Conservation (phyloP, 2,329 filamentous ascomycete species). For the Diaporthe sp. region DNA sequence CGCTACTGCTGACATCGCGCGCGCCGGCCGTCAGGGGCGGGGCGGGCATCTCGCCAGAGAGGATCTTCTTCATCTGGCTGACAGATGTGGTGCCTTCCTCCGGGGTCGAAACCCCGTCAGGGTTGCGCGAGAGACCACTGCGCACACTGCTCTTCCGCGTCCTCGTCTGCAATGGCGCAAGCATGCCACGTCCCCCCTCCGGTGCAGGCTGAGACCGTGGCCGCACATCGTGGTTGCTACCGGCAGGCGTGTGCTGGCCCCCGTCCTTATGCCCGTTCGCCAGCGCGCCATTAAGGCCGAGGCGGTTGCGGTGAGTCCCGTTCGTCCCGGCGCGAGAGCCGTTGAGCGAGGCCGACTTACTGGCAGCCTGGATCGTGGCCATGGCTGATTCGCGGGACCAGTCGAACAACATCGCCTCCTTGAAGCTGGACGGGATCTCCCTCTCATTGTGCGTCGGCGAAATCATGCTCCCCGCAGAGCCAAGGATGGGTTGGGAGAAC, state of each 20-base stretch:
- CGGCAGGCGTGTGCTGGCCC: slow-evolving; percentile 59
- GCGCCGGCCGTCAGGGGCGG: slow-evolving; percentile 59
- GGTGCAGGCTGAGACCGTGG: slow-evolving; percentile 60
- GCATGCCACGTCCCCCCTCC: slow-evolving; percentile 44
- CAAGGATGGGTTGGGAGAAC: slow-evolving; percentile 73
- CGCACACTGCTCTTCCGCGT: slow-evolving; percentile 68
- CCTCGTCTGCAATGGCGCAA: slow-evolving; percentile 55
- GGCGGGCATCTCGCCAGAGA: slow-evolving; percentile 64
- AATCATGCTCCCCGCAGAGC: slow-evolving; percentile 58
- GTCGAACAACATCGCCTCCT: slow-evolving; percentile 81
- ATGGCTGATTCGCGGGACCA: slow-evolving; percentile 86
- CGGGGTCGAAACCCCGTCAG: slow-evolving; percentile 53
- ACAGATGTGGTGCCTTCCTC: slow-evolving; percentile 65
- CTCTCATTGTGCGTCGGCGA: slow-evolving; percentile 56
- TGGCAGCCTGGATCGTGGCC: slow-evolving; percentile 75
- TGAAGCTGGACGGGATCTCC: slow-evolving; percentile 76
- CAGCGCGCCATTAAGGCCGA: slow-evolving; percentile 69
- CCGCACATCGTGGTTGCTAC: slow-evolving; percentile 65
- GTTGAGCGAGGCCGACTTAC: slow-evolving; percentile 80
- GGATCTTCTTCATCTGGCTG: slow-evolving; percentile 74
- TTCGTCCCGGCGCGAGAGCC: slow-evolving; percentile 79
- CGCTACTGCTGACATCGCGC: slow-evolving; percentile 64
- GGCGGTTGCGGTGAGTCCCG: slow-evolving; percentile 65
- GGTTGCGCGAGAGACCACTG: slow-evolving; percentile 63
- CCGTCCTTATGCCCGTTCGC: slow-evolving; percentile 53